A percentile compares a stretch with the other conserved stretches of the same genome.
phyloP scores from a whole-genome alignment of 2,329 filamentous ascomycete genomes.

The Cordyceps cicadae region DNA sequence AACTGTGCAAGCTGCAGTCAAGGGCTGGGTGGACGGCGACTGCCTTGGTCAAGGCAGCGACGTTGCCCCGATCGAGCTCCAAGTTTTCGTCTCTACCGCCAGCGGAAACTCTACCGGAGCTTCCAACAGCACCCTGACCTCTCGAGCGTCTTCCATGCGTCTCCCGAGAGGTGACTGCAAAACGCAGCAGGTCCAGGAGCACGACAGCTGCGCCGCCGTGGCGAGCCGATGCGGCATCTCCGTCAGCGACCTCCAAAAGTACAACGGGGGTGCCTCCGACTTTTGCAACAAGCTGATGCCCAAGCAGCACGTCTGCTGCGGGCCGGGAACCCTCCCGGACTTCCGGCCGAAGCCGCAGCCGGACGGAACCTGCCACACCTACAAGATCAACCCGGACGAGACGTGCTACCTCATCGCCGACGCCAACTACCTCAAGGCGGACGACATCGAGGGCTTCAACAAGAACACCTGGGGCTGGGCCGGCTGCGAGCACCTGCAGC shows the following conservation, averaged over 20 bases:
- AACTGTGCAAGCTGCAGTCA: too few relatives aligned
- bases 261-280: neutral
- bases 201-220: neutral
- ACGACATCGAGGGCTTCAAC: neutral
- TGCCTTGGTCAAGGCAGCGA: too few relatives aligned
- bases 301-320: slow-evolving; percentile 8
- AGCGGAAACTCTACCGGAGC: too few relatives aligned
- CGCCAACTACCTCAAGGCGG: neutral
- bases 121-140: too few relatives aligned
- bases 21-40: too few relatives aligned
- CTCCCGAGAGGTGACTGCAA: neutral
- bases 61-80: too few relatives aligned
- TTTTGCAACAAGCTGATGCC: neutral
- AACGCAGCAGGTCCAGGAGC: neutral
- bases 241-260: neutral
- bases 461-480: slow-evolving; percentile 22
- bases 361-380: slow-evolving; percentile 2
- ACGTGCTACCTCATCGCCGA: neutral
- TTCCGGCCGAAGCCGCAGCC: neutral
- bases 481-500: slow-evolving; percentile 15
- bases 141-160: neutral
- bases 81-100: too few relatives aligned
- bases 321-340: neutral
- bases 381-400: neutral
- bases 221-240: neutral